Percentiles rank a stretch among this genome's conserved stretches.
phyloP scores from a whole-genome alignment of 208 protist genomes.

The Herpetomonas samuelpessoai region DNA sequence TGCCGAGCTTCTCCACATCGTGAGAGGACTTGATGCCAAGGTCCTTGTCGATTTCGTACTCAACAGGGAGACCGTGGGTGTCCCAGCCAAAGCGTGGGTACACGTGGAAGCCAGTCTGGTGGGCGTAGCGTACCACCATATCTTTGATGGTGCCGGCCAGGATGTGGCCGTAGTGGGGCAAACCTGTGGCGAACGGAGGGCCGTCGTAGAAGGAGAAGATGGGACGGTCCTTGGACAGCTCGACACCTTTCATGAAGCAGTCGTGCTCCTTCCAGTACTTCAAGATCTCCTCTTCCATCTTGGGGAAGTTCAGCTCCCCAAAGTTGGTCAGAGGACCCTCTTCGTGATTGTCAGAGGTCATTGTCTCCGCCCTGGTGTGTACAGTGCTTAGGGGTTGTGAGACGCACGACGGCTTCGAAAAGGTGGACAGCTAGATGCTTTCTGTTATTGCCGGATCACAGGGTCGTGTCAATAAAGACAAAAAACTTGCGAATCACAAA shows the following conservation, averaged over 20 bases:
- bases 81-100: conserved; percentile 99
- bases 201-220: conserved; percentile 98
- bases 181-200: conserved; percentile 99
- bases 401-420: no score
- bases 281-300: conserved; percentile 94
- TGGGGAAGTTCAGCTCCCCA: conserved; percentile 90
- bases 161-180: conserved; percentile 99
- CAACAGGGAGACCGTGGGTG: conserved; percentile 98
- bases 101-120: conserved; percentile 98
- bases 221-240: conserved; percentile 88
- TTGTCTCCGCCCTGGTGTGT: no score
- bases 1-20: conserved; percentile 97
- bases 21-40: conserved; percentile 91
- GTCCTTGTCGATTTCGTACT: conserved; percentile 99
- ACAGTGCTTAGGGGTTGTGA: no score
- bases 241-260: conserved; percentile 95
- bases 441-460: no score
- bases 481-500: no score
- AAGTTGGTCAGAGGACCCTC: conserved; percentile 54
- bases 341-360: neutral
- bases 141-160: conserved; percentile 99
- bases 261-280: conserved; percentile 96
- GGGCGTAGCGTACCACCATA: conserved; percentile 98
- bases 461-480: no score
- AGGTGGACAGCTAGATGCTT: no score